Base-by-base conservation (phyloP, 176 grass and related monocot genomes). In the Oryza glumipatula region DNA sequence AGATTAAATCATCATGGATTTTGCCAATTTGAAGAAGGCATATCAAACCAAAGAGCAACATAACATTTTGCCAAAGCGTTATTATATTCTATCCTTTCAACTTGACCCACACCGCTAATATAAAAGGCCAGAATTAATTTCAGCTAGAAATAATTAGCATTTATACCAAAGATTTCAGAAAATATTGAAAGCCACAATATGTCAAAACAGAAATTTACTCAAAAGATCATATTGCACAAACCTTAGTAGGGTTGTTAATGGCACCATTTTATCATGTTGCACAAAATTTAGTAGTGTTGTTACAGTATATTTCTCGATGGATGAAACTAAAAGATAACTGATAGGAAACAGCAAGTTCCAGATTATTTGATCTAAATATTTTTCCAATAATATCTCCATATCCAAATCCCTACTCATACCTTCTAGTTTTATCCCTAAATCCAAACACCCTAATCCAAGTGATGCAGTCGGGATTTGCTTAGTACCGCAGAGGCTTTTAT, bases 211-310 rank as follows among this genome's bases (percentile, higher is more conserved):
- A 83, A 39, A 83, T 39, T 66, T 19, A 74, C 16, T 48, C 10
- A 52, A 74, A 65, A 52, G 56, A 26, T 63, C 11, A 9, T 74
- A 70, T 83, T 64, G 66, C 43, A 83, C 60, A 73, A 88, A 72
- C 4, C n/a, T 17, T 39, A 72, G 30, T 61, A 73, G 6, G 11
- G 47, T 67, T 72, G 36, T 46, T 60, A 38, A 76, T 61, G 39
- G 7, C 39, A 41, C 7, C 39, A 41, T 41, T 41, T 41, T 41
- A 41, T 41, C 39, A 41, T 41, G 39, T 41, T 41, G 39, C 39
- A 41, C 39, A 76, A 65, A 68, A 43, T 38, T 0, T 74, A 64
- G 46, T 17, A 7, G 4, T 54, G 11, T 11, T 48, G 13, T 48
- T 48, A 48, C 46, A 84, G 39, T 15, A 73, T 56, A 41, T 30